Evolutionary conservation across 2,329 filamentous ascomycete species (phyloP), one percentile per base, ranked within the genome.

Genomic region (Aschersonia sp.): DNA sequence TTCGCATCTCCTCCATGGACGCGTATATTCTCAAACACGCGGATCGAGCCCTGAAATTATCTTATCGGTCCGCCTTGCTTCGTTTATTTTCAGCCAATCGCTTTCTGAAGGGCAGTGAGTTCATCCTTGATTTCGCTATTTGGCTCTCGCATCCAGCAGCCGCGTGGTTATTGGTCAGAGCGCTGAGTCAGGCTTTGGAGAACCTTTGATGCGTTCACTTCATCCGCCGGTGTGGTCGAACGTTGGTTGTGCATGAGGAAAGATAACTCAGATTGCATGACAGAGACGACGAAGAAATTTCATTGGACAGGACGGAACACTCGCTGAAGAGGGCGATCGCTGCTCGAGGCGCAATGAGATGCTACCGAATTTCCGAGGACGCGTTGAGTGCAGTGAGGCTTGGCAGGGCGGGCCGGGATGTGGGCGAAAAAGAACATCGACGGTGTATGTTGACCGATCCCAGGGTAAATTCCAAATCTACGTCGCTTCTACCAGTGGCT

Each of bases 1-100:
- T 74, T 55, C 66, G 69, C 35, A 68, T 71, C 10, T 75, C 72
- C 1, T 63, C 68, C 29, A 72, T 77, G 70, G 73, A 77, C 51
- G 70, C 64, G 9, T 75, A 66, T 50, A 63, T 75, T 4, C 55
- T 74, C 6, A 50, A 45, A n/a, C 54, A 60, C 40, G 59, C 59
- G 29, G 56, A 65, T 30, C 38, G 45, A 5, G 30, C 46, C 31
- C 50, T 56, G 31, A 61, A 59, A 54, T 53, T 38, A 29, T 31
- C 47, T 2, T 76, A 77, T 51, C 54, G 62, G 32, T 51, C 56
- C 3, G 54, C 64, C 2, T 61, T 74, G 6, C 47, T 68, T 46
- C 64, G 59, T 46, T 52, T 73, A 12, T 70, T 77, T 42, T 45
- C 74, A 10, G 69, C 72, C 4, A 65, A 74, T 45, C 59, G 60